Evolutionary conservation across 257 asterid species (phyloP).

Genomic region (Przewalskia tangutica): DNA sequence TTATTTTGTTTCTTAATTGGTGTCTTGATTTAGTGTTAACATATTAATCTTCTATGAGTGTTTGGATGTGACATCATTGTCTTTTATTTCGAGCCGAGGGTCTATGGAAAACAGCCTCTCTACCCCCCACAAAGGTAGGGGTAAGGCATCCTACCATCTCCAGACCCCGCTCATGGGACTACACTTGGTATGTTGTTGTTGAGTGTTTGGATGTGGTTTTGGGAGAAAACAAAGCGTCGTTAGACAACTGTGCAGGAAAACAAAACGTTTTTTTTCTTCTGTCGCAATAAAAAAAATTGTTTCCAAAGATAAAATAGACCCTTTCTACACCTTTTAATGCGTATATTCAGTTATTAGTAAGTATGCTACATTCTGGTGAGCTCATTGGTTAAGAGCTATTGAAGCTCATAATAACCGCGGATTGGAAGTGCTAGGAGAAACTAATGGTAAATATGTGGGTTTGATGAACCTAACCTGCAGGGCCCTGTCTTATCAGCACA

Average conservation of each 20-base stretch:
- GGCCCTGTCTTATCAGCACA: conserved; percentile 91
- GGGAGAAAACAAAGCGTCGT: background rate
- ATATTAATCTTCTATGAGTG: background rate
- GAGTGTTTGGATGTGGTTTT: background rate
- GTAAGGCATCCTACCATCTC: too few relatives aligned
- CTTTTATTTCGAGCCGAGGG: too few relatives aligned
- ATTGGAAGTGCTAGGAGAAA: background rate
- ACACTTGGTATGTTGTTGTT: too few relatives aligned
- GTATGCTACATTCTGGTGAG: background rate
- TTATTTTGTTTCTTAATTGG: background rate
- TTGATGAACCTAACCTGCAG: conserved; percentile 29
- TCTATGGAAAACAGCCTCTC: too few relatives aligned
- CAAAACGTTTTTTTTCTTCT: background rate
- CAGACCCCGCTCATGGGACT: too few relatives aligned
- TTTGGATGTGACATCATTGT: background rate
- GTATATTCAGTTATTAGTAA: background rate
- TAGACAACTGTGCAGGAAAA: background rate
- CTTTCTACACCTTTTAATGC: background rate
- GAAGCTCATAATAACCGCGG: background rate
- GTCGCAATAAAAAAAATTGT: background rate
- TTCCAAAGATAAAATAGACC: background rate
- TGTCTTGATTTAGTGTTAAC: background rate
- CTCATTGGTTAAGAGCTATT: background rate
- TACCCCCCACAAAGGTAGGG: too few relatives aligned
- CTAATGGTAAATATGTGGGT: background rate